Base-by-base conservation (phyloP, 352 stramenopile genomes). In the Globisporangium splendens region DNA sequence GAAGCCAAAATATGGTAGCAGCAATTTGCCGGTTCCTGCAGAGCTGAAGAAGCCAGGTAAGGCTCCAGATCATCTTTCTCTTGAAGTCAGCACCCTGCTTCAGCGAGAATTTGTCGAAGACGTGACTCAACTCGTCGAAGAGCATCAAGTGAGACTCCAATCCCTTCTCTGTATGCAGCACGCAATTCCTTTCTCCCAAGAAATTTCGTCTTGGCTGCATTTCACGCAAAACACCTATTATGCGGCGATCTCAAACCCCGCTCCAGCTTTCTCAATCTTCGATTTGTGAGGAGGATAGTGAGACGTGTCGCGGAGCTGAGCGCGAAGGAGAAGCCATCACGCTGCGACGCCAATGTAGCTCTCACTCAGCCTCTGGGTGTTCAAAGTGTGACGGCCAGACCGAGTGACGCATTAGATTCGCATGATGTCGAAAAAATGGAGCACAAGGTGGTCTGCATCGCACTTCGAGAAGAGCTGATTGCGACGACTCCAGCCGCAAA, bases 91-190 rank as follows among this genome's bases (percentile, higher is more conserved):
- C 18, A 44, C 35, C 11, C 11, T 56, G 10, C 33, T 89, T 0
- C 52, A 70, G 10, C 86, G 84, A 56, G 8, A 56, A 0, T 74
- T 53, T 18, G 61, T 85, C 0, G 73, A 84, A 47, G 66, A 70
- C 1, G 68, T 89, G 17, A 59, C 82, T 24, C 54, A 66, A 33
- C 50, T 91, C 8, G 59, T 85, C 7, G 76, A 92, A 22, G 84
- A 93, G 14, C 83, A 90, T 51, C 62, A 82, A 2, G 47, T 80
- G 48, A 63, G 75, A 0, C 57, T 89, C 11, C 77, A 88, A 54
- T 63, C 69, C 0, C 57, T 89, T 8, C 72, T 77, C 0, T 83
- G 67, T 24, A 69, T 88, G 55, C 54, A 57, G 1, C 72, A 88
- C 46, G 73, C 73, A 0, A 54, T 65, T 0, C 68, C 79, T 0